Evolutionary conservation across 2,329 filamentous ascomycete genomes (phyloP).

Genomic region (Microdochium nivale): DNA sequence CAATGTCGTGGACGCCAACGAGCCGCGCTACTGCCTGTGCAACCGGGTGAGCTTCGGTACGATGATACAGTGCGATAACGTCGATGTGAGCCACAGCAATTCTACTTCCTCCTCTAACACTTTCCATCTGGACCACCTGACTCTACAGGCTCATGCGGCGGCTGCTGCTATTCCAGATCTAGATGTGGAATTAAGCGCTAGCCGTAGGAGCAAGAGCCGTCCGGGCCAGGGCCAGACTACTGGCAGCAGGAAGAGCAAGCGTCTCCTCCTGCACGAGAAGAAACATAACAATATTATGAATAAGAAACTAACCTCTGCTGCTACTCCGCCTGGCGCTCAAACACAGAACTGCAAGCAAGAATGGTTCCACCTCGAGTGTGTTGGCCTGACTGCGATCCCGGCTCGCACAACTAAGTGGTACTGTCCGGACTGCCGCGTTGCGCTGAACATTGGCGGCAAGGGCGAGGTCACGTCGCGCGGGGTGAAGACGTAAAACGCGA

Average conservation of each 20-base stretch:
- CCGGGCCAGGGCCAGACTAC: not conserved
- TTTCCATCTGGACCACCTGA: not conserved
- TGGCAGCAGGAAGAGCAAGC: not conserved
- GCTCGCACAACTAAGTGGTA: slow-evolving; percentile 75
- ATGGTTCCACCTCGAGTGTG: slow-evolving; percentile 79
- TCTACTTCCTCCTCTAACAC: slow-evolving; percentile 7
- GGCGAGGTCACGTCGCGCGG: slow-evolving; percentile 54
- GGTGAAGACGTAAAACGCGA: slow-evolving; percentile 30
- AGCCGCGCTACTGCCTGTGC: slow-evolving; percentile 70
- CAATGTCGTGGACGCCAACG: slow-evolving; percentile 64
- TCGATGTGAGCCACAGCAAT: slow-evolving; percentile 48
- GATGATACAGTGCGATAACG: slow-evolving; percentile 79
- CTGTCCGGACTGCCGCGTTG: slow-evolving; percentile 64
- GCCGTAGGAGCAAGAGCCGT: slow-evolving; percentile 6
- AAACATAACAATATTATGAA: slow-evolving; percentile 1
- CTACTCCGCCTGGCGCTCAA: not conserved
- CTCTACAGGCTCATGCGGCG: not conserved
- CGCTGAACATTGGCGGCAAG: slow-evolving; percentile 53
- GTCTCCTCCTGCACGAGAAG: not conserved
- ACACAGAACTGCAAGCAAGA: slow-evolving; percentile 62
- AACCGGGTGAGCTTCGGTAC: slow-evolving; percentile 72
- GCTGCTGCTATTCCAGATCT: slow-evolving; percentile 1
- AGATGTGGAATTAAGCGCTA: slow-evolving; percentile 8
- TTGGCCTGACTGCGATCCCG: slow-evolving; percentile 59
- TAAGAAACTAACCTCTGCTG: slow-evolving; percentile 14